Evolutionary conservation across 2,329 filamentous ascomycete species (phyloP).

Genomic region (Ceratocystis variospora): DNA sequence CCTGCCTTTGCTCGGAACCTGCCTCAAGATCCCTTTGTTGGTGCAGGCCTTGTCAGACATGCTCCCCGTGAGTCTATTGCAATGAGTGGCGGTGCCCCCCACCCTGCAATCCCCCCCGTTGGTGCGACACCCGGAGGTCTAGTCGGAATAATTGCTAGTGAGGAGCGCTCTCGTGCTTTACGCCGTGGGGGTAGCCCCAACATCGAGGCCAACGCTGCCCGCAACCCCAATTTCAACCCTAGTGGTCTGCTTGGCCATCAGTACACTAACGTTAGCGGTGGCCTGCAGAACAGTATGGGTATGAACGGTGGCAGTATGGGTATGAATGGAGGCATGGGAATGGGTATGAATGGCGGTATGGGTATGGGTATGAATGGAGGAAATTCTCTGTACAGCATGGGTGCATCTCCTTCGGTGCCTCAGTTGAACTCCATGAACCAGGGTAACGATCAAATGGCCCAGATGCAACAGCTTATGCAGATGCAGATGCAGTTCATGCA

Average conservation of each 20-base stretch:
- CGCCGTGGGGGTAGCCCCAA: slow-evolving; percentile 61
- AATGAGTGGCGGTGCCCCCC: slow-evolving; percentile 41
- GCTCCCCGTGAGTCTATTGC: slow-evolving; percentile 61
- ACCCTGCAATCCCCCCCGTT: slow-evolving; percentile 30
- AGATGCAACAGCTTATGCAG: slow-evolving; percentile 40
- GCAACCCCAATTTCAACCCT: slow-evolving; percentile 25
- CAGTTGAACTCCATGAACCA: slow-evolving; percentile 22
- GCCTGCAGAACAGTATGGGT: slow-evolving; percentile 20
- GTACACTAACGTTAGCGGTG: slow-evolving; percentile 37
- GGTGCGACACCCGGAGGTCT: slow-evolving; percentile 51
- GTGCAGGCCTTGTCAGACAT: slow-evolving; percentile 60
- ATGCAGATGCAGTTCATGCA: slow-evolving; percentile 81
- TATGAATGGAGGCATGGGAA: slow-evolving; percentile 23
- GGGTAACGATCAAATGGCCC: slow-evolving; percentile 21
- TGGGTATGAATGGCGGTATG: slow-evolving; percentile 10
- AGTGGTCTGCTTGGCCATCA: slow-evolving; percentile 28
- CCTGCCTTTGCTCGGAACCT: slow-evolving; percentile 73
- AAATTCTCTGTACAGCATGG: slow-evolving; percentile 19
- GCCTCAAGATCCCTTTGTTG: slow-evolving; percentile 73
- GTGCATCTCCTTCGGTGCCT: slow-evolving; percentile 22
- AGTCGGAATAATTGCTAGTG: slow-evolving; percentile 74
- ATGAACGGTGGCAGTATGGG: slow-evolving; percentile 23
- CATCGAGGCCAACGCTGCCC: slow-evolving; percentile 34
- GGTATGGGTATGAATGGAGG: slow-evolving; percentile 15
- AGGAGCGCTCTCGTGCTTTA: slow-evolving; percentile 66